Evolutionary conservation across 257 asterid species (phyloP), one percentile per base, ranked within the genome.

Genomic region (Primulina eburnea): DNA sequence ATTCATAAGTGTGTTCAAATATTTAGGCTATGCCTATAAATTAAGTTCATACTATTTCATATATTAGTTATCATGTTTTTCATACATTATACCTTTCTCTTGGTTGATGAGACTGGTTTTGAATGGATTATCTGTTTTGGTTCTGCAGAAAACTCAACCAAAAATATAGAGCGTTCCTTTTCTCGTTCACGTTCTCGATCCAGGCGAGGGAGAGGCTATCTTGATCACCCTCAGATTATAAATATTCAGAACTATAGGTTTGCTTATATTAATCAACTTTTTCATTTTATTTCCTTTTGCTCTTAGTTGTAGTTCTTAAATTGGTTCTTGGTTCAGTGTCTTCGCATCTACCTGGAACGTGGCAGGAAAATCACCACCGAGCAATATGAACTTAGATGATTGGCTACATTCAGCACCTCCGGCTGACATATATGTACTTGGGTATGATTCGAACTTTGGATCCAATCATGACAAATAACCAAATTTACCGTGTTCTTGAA

Each of bases 371-470:
- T 64, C 99, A 60, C 99, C 99, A 8, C 70, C 86, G 4, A 85
- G 71, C 82, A 89, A 81, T 75, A 75, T 94, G 95, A 88, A 83
- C 75, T 79, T 94, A n/a, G 99, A 94, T 73, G 96, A 89, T 69
- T 94, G 98, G 99, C 79, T 94, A 26, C 99, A 91, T 77, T 88
- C 98, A 32, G 86, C 98, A 28, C 99, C 98, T 68, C 94, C 95
- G 66, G 97, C 99, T 38, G 99, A 94, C 85, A 92, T 94, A 68
- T 94, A 94, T 55, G 99, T 94, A 20, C 99, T 94, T 21, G 99
- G 99, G 99, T 94, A 83, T 38, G 79, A 29, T 21, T 67, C 29
- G 11, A 64, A 38, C 58, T 67, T 16, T 37, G 43, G 18, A 67
- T 58, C 47, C 63, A 9, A 28, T 9, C 24, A 43, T 6, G 35